A percentile compares a stretch with the other conserved stretches of the same genome.
These are phyloP conservation scores for Inga leiocalycina DNA, from an alignment of 306 rosid genomes.

Conservation along the genomic window DNA sequence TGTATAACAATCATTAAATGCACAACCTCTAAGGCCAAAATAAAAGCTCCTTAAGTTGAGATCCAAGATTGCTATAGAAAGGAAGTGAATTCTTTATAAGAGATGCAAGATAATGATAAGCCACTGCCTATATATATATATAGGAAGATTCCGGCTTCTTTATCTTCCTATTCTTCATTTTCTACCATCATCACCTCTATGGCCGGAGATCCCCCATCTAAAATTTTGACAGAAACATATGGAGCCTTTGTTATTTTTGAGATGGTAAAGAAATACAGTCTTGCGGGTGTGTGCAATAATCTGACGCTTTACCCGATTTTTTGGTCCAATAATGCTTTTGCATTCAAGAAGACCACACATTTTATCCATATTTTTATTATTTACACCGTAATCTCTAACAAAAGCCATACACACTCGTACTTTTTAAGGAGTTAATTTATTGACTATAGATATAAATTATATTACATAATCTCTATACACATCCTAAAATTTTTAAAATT, in stretches of 20 bases:
- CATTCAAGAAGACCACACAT: neutral
- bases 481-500: too few species aligned
- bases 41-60: neutral
- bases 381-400: neutral
- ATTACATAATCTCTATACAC: neutral
- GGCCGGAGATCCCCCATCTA: neutral
- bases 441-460: too few species aligned
- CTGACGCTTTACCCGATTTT: neutral
- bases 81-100: neutral
- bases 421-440: neutral
- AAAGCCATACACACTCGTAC: neutral
- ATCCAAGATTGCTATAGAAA: neutral
- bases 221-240: neutral
- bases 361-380: neutral
- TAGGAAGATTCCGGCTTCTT: neutral
- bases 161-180: neutral
- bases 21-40: too few species aligned
- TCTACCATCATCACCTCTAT: neutral
- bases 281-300: neutral
- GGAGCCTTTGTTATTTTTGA: neutral
- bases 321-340: neutral
- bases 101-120: neutral
- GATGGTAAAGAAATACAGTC: neutral
- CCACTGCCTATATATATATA: neutral
- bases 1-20: neutral